A percentile compares a stretch with the other conserved stretches of the same genome.
Conservation (phyloP, 192 early-diverging fungal species). For the Coemansia sp. region DNA sequence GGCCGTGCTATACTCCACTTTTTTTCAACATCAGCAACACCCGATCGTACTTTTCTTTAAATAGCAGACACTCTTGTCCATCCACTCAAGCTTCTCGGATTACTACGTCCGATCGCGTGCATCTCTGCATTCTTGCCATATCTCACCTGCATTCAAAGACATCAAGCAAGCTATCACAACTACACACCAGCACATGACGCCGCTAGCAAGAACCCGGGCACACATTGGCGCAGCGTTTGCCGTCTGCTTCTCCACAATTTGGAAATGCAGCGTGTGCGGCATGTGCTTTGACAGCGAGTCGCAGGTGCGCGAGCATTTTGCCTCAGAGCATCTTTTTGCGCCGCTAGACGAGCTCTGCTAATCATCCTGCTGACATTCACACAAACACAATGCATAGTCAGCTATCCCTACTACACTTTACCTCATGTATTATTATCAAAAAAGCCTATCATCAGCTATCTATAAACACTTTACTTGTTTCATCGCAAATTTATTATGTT, state of each 20-base stretch:
- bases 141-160: constrained; percentile 1
- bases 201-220: constrained; percentile 3
- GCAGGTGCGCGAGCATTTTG: constrained; percentile 52
- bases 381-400: not conserved
- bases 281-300: constrained; percentile 40
- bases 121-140: constrained; percentile 1
- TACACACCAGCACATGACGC: constrained; percentile 9
- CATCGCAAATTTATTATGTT: not conserved
- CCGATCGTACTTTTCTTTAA: constrained; percentile 3
- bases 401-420: not conserved
- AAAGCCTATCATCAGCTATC: no score
- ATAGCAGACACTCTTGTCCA: not conserved
- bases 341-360: constrained; percentile 49
- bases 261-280: constrained; percentile 55
- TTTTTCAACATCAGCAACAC: not conserved
- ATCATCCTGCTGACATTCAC: not conserved
- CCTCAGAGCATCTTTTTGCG: constrained; percentile 50
- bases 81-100: not conserved
- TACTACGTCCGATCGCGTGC: constrained; percentile 17
- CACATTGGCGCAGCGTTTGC: constrained; percentile 5
- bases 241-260: constrained; percentile 26
- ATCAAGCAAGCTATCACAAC: constrained; percentile 6
- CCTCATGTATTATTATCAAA: constrained; percentile 7
- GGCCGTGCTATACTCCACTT: not conserved
- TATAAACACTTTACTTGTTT: not conserved